A percentile compares a stretch with the other conserved stretches of the same genome.
These are phyloP conservation scores for Westerdykella aurantiaca DNA, from an alignment of 2,329 filamentous ascomycete species.

Conservation along the genomic window DNA sequence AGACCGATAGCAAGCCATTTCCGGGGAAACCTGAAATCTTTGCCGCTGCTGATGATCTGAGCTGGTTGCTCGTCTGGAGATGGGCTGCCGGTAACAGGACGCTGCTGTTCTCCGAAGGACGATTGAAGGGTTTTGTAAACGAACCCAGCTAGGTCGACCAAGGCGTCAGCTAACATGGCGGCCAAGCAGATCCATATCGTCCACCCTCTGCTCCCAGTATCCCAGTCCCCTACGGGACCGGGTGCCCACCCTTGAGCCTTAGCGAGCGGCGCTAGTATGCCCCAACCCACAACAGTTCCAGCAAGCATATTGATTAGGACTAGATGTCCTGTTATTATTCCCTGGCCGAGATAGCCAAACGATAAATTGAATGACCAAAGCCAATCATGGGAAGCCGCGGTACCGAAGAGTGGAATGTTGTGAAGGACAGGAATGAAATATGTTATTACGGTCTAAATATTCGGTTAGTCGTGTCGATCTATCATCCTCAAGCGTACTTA, in stretches of 20 bases:
- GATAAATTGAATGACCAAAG: conserved; percentile 1
- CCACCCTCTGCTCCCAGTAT: not conserved
- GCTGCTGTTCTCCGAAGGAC: no score
- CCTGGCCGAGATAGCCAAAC: not conserved
- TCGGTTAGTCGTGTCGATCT: no score
- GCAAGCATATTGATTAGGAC: not conserved
- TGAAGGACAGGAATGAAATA: not conserved
- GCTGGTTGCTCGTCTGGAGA: not conserved
- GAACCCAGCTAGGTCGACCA: not conserved
- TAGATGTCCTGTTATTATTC: not conserved
- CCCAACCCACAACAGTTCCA: not conserved
- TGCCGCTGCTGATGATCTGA: no score
- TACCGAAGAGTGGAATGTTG: conserved; percentile 1
- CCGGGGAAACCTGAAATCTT: no score
- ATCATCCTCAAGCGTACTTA: no score
- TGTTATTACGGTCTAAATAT: conserved; percentile 43
- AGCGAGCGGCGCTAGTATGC: not conserved
- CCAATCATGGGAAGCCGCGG: not conserved
- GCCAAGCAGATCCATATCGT: not conserved
- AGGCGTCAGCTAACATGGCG: not conserved
- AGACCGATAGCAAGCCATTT: no score
- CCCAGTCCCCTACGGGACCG: not conserved
- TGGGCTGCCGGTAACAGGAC: no score
- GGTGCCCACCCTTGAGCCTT: not conserved
- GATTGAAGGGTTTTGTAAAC: not conserved